phyloP scores from a whole-genome alignment of 352 stramenopile species.

The Phytophthora pseudosyringae region DNA sequence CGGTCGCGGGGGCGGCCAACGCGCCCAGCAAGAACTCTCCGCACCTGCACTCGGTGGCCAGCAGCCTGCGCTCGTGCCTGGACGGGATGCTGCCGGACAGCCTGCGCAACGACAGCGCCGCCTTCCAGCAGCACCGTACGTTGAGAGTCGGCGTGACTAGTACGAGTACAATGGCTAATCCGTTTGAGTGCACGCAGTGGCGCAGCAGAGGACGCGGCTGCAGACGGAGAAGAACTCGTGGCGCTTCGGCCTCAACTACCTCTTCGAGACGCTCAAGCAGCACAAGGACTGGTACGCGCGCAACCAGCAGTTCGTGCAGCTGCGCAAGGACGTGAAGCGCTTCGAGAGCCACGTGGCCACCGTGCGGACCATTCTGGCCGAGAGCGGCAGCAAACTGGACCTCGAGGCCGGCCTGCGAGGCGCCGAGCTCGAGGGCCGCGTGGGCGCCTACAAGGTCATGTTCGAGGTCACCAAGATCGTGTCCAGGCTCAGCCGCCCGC shows the following conservation, averaged over 20 bases:
- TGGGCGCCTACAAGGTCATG: slow-evolving; percentile 89
- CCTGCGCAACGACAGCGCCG: slow-evolving; percentile 77
- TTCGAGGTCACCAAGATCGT: slow-evolving; percentile 91
- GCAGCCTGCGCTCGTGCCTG: slow-evolving; percentile 80
- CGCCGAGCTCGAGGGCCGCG: slow-evolving; percentile 83
- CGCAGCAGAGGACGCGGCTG: slow-evolving; percentile 75
- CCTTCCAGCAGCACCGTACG: slow-evolving; percentile 78
- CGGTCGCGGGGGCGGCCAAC: slow-evolving; percentile 1
- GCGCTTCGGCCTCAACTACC: slow-evolving; percentile 89
- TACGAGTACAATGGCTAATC: slow-evolving; percentile 4
- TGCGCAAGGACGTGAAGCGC: slow-evolving; percentile 83
- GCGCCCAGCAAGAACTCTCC: slow-evolving; percentile 69
- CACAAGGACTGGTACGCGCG: slow-evolving; percentile 90
- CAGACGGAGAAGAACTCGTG: slow-evolving; percentile 88
- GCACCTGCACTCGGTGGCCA: slow-evolving; percentile 83
- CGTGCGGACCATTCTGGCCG: slow-evolving; percentile 72
- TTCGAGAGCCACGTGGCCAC: slow-evolving; percentile 80
- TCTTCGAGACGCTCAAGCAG: slow-evolving; percentile 90
- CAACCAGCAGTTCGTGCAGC: slow-evolving; percentile 90
- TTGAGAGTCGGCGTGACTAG: slow-evolving; percentile 22
- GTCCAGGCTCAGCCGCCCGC: slow-evolving; percentile 80
- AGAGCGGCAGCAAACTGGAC: slow-evolving; percentile 86
- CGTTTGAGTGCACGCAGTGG: slow-evolving; percentile 44
- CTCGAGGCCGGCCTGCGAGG: slow-evolving; percentile 83
- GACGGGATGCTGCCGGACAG: slow-evolving; percentile 88